Percentiles rank a stretch among this genome's conserved stretches.
Conservation (phyloP, 306 rosid species). For the Castanea crenata region DNA sequence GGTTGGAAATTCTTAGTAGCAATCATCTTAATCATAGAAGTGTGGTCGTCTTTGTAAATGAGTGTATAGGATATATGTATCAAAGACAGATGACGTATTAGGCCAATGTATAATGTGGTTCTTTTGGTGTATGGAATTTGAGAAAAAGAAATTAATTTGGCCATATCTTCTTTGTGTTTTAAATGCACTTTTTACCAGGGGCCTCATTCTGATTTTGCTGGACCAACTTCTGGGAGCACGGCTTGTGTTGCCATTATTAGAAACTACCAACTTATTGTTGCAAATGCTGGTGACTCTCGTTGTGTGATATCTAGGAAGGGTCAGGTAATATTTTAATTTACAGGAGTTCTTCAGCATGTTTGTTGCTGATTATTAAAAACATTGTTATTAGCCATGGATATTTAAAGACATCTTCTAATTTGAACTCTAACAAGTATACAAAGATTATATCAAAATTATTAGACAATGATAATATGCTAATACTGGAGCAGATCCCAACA, state of each 20-base stretch:
- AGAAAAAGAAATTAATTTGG: background rate
- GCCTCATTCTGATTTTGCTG: slow-evolving; percentile 92
- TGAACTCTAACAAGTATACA: background rate
- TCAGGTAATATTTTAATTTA: slow-evolving; percentile 53
- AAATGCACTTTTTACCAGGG: slow-evolving; percentile 55
- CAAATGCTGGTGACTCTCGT: slow-evolving; percentile 98
- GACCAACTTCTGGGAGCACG: slow-evolving; percentile 97
- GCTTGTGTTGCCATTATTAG: slow-evolving; percentile 90
- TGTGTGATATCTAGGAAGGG: slow-evolving; percentile 94
- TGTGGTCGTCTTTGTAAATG: background rate
- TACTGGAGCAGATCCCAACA: background rate
- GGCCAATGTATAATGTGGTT: background rate
- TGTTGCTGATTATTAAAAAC: background rate
- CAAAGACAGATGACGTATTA: background rate
- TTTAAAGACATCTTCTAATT: background rate
- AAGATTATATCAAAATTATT: background rate
- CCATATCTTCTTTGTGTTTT: background rate
- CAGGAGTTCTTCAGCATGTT: slow-evolving; percentile 14
- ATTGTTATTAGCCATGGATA: background rate
- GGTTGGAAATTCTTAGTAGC: background rate
- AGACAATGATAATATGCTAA: background rate
- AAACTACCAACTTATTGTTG: slow-evolving; percentile 77
- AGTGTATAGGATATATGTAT: background rate
- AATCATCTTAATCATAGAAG: background rate
- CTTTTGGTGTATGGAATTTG: background rate